These are phyloP conservation scores for Linum lewisii DNA, from an alignment of 345 rosid species.

Conservation along the genomic window DNA sequence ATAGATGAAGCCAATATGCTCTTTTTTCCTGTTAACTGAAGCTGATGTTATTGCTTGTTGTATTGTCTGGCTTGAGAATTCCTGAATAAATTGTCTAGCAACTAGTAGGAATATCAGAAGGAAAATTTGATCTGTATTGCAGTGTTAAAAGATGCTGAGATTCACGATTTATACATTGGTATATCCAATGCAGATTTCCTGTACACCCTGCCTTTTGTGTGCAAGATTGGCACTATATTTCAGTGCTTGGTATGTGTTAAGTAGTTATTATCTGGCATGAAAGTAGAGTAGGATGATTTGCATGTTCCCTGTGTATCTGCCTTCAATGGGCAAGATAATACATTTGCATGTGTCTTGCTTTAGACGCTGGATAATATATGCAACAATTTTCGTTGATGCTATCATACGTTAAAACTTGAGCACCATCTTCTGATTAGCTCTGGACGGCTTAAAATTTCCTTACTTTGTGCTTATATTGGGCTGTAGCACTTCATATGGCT, in stretches of 20 bases:
- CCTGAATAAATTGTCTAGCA: background rate
- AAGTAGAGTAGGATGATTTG: background rate
- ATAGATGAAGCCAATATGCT: too few species aligned
- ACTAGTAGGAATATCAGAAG: background rate
- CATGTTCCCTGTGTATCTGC: background rate
- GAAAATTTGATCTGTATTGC: background rate
- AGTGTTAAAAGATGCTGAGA: background rate
- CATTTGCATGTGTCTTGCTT: too few species aligned
- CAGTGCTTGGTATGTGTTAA: background rate
- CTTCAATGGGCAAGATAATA: background rate
- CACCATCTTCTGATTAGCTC: background rate
- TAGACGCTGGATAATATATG: too few species aligned
- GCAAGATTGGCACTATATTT: background rate
- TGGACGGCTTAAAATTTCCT: background rate
- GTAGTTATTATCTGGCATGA: background rate
- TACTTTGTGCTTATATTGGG: conserved; percentile 3
- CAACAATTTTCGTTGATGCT: background rate
- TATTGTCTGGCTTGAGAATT: too few species aligned
- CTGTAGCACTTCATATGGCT: conserved; percentile 90
- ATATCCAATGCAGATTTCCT: too few species aligned
- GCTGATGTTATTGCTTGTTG: background rate
- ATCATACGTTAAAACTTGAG: background rate
- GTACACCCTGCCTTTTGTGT: background rate
- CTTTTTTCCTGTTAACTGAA: too few species aligned
- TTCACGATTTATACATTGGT: too few species aligned